These are phyloP conservation scores for Mastigamoeba balamuthi DNA, from an alignment of 78 protist species.

Conservation along the genomic window DNA sequence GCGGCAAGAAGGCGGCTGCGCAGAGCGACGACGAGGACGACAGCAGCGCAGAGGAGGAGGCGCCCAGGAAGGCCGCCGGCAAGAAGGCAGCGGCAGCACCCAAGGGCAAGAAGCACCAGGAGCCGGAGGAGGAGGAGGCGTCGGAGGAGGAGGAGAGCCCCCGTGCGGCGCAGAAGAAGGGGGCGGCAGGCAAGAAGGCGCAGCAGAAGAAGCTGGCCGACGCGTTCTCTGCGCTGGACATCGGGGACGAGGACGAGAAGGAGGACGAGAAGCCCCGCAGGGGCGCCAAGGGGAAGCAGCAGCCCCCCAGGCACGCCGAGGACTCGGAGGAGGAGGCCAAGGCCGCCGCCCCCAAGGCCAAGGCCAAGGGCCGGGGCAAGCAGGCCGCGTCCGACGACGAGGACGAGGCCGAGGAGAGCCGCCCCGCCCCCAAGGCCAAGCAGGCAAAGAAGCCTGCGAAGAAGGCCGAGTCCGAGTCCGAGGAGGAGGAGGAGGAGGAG, in stretches of 20 bases:
- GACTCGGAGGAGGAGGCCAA: background rate
- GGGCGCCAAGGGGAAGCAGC: background rate
- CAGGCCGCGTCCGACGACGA: slow-evolving; percentile 19
- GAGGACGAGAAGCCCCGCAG: too few relatives aligned
- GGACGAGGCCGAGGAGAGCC: slow-evolving; percentile 15
- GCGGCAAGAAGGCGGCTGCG: background rate
- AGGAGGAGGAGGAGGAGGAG: slow-evolving; percentile 22
- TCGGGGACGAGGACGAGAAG: too few relatives aligned
- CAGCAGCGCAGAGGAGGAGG: slow-evolving; percentile 16
- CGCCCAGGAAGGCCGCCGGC: background rate
- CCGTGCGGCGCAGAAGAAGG: slow-evolving; percentile 1
- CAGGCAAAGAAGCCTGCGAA: slow-evolving; percentile 9
- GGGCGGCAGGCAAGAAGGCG: too few relatives aligned
- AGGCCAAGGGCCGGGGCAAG: background rate
- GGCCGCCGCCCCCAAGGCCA: background rate
- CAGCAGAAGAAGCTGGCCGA: too few relatives aligned
- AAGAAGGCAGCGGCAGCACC: background rate
- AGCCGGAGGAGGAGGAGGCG: background rate
- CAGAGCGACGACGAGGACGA: slow-evolving; percentile 18
- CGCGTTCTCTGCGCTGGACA: too few relatives aligned
- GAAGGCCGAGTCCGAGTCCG: slow-evolving; percentile 3
- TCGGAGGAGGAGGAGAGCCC: background rate
- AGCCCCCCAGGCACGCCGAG: background rate
- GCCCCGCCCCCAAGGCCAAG: slow-evolving; percentile 12
- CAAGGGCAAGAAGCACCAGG: background rate